Evolutionary conservation across 2,329 filamentous ascomycete genomes (phyloP).

Genomic region (Mollisiaceae sp.): DNA sequence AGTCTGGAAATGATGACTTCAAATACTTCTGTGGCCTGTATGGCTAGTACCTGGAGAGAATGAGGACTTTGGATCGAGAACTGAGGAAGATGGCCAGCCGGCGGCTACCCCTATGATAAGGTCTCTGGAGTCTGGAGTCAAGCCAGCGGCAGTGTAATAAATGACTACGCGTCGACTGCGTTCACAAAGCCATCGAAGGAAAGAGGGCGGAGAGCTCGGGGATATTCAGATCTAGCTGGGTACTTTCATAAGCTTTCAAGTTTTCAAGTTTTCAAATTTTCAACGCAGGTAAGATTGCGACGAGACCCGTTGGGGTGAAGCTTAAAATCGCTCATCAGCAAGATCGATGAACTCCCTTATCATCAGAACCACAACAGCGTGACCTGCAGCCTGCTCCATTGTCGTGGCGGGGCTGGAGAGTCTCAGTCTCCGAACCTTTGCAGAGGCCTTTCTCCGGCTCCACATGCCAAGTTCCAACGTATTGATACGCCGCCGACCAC

Average conservation of each 20-base stretch:
- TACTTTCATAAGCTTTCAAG: conserved; percentile 24
- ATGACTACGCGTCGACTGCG: conserved; percentile 30
- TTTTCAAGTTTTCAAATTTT: too few species aligned
- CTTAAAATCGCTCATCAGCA: conserved; percentile 24
- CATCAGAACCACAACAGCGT: conserved; percentile 33
- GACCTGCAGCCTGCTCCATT: conserved; percentile 28
- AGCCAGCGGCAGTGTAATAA: conserved; percentile 31
- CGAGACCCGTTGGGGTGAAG: conserved; percentile 3
- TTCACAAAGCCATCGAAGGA: conserved; percentile 32
- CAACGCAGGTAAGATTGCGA: conserved; percentile 28
- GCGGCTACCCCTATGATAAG: conserved; percentile 30
- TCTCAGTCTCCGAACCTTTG: too few species aligned
- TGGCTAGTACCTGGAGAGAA: conserved; percentile 25
- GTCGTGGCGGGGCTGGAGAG: conserved; percentile 15
- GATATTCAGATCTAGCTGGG: conserved; percentile 35
- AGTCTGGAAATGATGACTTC: conserved; percentile 32
- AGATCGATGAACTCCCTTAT: conserved; percentile 35
- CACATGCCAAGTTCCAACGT: neutral
- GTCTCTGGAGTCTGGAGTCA: conserved; percentile 32
- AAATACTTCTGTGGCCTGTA: conserved; percentile 33
- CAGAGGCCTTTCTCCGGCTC: neutral
- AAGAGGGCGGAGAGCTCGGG: conserved; percentile 30
- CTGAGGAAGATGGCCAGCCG: conserved; percentile 23
- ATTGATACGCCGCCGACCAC: conserved; percentile 11
- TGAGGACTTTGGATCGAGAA: conserved; percentile 29